Percentiles rank a stretch among this genome's conserved stretches.
Conservation (phyloP, 495 filamentous ascomycete genomes). For the Letharia columbiana region DNA sequence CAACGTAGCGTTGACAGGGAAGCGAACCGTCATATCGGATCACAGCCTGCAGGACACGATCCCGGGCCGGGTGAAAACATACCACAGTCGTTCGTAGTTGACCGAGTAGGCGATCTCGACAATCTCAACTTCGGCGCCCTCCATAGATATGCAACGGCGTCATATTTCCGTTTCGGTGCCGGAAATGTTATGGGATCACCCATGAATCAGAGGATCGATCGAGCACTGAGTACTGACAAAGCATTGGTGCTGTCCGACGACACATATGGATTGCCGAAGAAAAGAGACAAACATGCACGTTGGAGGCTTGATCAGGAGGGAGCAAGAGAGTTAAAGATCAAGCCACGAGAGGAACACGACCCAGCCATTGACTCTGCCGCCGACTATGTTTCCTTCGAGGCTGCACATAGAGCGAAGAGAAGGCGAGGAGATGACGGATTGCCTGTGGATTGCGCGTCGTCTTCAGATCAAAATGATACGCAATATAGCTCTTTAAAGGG, state of each 20-base stretch:
- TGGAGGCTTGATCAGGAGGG: slow-evolving; percentile 31
- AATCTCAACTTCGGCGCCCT: slow-evolving; percentile 54
- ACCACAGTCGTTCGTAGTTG: slow-evolving; percentile 35
- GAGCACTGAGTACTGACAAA: slow-evolving; percentile 39
- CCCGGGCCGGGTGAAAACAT: slow-evolving; percentile 8
- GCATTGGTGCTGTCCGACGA: slow-evolving; percentile 36
- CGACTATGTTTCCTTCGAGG: slow-evolving; percentile 41
- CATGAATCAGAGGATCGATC: slow-evolving; percentile 43
- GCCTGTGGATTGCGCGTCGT: slow-evolving; percentile 19
- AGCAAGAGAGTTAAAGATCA: slow-evolving; percentile 33
- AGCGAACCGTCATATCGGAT: not conserved
- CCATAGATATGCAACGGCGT: slow-evolving; percentile 51
- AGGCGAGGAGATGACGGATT: slow-evolving; percentile 13
- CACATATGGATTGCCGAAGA: slow-evolving; percentile 24
- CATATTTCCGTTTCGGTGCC: slow-evolving; percentile 49
- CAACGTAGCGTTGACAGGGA: not conserved
- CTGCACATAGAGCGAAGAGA: slow-evolving; percentile 27
- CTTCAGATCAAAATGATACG: slow-evolving; percentile 41
- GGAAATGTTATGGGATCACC: slow-evolving; percentile 52
- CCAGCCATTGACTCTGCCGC: slow-evolving; percentile 28
- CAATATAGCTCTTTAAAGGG: slow-evolving; percentile 66
- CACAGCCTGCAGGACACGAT: slow-evolving; percentile 21
- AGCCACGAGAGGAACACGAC: slow-evolving; percentile 23
- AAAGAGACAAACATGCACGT: slow-evolving; percentile 31
- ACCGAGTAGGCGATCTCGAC: slow-evolving; percentile 52